Percentiles rank a stretch among this genome's conserved stretches.
Conservation (phyloP, 306 rosid species). For the Dryas octopetala region DNA sequence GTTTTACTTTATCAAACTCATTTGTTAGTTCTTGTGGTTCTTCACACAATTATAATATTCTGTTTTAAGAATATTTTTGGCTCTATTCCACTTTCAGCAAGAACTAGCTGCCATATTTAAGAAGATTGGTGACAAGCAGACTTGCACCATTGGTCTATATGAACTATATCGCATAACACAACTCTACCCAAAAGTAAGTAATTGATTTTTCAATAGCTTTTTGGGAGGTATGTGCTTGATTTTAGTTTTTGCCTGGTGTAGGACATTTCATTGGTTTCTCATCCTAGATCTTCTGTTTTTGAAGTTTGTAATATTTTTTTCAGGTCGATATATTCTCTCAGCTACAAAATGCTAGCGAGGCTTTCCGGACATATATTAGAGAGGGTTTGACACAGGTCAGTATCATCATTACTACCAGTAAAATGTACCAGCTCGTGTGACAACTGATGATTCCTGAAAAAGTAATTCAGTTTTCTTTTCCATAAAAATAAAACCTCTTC, state of each 20-base stretch:
- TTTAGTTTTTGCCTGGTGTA: not conserved
- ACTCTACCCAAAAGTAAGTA: constrained; percentile 80
- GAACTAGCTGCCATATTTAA: constrained; percentile 98
- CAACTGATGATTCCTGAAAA: not conserved
- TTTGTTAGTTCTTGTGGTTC: not conserved
- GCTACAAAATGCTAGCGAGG: constrained; percentile 99
- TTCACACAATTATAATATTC: not conserved
- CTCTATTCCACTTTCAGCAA: constrained; percentile 55
- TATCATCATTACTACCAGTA: constrained; percentile 13
- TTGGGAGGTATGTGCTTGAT: not conserved
- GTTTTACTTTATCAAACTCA: not conserved
- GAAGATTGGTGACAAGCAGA: constrained; percentile 99
- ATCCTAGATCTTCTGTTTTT: constrained; percentile 15
- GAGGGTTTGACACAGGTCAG: constrained; percentile 95
- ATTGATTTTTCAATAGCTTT: constrained; percentile 2
- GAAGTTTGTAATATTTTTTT: constrained; percentile 23
- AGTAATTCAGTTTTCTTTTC: not conserved
- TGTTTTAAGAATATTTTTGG: constrained; percentile 14
- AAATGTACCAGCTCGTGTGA: not conserved
- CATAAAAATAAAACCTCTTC: not conserved
- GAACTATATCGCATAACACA: constrained; percentile 94
- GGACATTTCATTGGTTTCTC: not conserved
- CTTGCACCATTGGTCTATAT: constrained; percentile 88
- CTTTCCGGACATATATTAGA: constrained; percentile 94
- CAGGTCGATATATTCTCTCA: constrained; percentile 98